Conservation (phyloP, 176 grass and related monocot species). For the Bonia amplexicaulis region DNA sequence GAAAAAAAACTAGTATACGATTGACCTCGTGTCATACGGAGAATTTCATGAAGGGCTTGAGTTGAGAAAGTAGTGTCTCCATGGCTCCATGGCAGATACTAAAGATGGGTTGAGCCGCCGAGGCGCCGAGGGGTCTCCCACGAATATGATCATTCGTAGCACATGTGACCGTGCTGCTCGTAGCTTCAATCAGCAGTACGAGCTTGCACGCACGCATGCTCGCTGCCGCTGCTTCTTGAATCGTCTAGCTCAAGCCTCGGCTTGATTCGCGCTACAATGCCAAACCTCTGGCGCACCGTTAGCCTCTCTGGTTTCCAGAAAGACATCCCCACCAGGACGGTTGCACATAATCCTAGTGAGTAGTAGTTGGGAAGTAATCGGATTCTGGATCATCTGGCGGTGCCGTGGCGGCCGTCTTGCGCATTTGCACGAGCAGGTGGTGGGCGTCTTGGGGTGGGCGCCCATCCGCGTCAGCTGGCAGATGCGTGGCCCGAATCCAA, state of each 20-base stretch:
- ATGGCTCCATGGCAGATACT: no score
- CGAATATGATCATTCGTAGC: no score
- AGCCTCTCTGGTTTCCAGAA: not conserved
- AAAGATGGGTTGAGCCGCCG: no score
- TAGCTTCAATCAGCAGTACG: no score
- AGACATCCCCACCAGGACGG: not conserved
- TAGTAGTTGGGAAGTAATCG: not conserved
- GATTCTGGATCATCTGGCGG: no score
- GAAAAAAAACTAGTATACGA: not conserved
- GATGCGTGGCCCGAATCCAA: no score
- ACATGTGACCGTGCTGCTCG: no score
- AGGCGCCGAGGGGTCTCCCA: no score
- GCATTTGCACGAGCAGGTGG: slow-evolving; percentile 34
- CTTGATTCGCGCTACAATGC: not conserved
- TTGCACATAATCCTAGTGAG: not conserved
- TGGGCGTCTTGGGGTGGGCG: not conserved
- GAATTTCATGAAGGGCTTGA: no score
- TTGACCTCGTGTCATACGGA: not conserved
- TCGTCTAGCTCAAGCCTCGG: not conserved
- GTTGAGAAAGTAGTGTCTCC: not conserved
- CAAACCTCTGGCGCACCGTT: not conserved
- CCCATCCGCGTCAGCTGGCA: no score
- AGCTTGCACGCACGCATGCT: not conserved
- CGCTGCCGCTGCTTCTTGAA: not conserved
- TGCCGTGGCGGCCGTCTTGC: not conserved